Base-by-base conservation (phyloP, 345 rosid species). In the Eucalyptus tenuipes region DNA sequence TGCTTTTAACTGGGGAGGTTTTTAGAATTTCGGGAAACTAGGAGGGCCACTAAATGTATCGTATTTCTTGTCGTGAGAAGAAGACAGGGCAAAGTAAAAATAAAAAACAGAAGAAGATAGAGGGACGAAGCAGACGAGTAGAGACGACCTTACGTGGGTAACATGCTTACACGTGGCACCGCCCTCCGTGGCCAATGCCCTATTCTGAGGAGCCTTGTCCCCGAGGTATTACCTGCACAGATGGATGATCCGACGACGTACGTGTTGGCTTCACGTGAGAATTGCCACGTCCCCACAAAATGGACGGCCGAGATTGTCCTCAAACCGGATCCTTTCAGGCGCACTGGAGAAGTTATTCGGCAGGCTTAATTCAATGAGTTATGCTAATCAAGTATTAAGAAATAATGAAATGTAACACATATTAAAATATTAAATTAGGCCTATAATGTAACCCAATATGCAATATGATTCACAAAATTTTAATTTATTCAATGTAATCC, bases 381-480 rank as follows among this genome's bases (percentile, higher is more conserved):
- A 29, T 61, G 33, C 33, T 61, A 61, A 29, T 61, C 8, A n/a
- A 31, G 31, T 64, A 6, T 3, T 64, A 64, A 64, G 71, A 64
- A 59, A 59, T 59, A 59, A 59, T 12, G 68, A n/a, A n/a, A n/a
- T n/a, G n/a, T n/a, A n/a, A n/a, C n/a, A n/a, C n/a, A n/a, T n/a
- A n/a, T n/a, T n/a, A n/a, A n/a, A n/a, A n/a, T n/a, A n/a, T n/a
- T n/a, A n/a, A n/a, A n/a, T n/a, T n/a, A n/a, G n/a, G n/a, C n/a
- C n/a, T n/a, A n/a, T n/a, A n/a, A n/a, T n/a, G n/a, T n/a, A n/a
- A 55, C 13, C 5, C 11, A 55, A 22, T 55, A 55, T 55, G 6
- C 5, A 55, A 55, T 55, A 2, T 1, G 0, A 55, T 55, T 55
- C 27, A 55, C 2, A 0, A 55, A 55, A 5, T 17, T 4, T 55